Evolutionary conservation across 495 filamentous ascomycete genomes (phyloP).

Genomic region (Aspergillus nanangensis): DNA sequence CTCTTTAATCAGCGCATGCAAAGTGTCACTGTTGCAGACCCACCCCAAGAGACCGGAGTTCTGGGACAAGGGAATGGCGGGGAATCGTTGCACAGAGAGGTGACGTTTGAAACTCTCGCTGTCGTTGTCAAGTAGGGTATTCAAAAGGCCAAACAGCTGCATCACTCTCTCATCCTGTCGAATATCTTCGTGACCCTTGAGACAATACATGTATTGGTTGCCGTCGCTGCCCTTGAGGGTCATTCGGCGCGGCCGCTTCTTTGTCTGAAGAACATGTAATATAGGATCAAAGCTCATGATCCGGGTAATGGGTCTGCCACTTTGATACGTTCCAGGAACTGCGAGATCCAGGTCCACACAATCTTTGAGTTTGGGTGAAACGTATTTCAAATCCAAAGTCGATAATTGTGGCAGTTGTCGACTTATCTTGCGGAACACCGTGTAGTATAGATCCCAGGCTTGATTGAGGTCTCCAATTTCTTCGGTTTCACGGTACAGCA

Average conservation of each 20-base stretch:
- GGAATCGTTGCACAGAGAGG: constrained; percentile 89
- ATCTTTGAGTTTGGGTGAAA: constrained; percentile 84
- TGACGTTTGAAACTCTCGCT: constrained; percentile 95
- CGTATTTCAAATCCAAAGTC: constrained; percentile 90
- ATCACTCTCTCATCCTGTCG: constrained; percentile 98
- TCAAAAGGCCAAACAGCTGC: constrained; percentile 96
- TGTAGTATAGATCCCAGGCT: constrained; percentile 98
- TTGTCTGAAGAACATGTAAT: constrained; percentile 89
- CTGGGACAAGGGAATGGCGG: constrained; percentile 92
- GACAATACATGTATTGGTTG: constrained; percentile 71
- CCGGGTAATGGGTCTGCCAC: constrained; percentile 76
- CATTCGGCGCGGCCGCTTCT: constrained; percentile 89
- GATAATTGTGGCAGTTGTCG: constrained; percentile 87
- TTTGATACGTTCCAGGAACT: constrained; percentile 89
- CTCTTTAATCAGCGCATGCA: constrained; percentile 94
- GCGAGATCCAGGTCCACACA: constrained; percentile 83
- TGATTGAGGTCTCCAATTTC: constrained; percentile 94
- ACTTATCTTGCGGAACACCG: constrained; percentile 93
- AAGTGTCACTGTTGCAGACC: constrained; percentile 97
- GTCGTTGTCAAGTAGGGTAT: constrained; percentile 88
- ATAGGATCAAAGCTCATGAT: constrained; percentile 88
- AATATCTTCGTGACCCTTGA: constrained; percentile 99
- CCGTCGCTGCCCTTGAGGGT: constrained; percentile 87
- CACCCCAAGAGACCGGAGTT: constrained; percentile 92
- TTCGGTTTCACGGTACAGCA: constrained; percentile 77